phyloP scores from a whole-genome alignment of 805 yeast genomes.

The Wickerhamiella cacticola region DNA sequence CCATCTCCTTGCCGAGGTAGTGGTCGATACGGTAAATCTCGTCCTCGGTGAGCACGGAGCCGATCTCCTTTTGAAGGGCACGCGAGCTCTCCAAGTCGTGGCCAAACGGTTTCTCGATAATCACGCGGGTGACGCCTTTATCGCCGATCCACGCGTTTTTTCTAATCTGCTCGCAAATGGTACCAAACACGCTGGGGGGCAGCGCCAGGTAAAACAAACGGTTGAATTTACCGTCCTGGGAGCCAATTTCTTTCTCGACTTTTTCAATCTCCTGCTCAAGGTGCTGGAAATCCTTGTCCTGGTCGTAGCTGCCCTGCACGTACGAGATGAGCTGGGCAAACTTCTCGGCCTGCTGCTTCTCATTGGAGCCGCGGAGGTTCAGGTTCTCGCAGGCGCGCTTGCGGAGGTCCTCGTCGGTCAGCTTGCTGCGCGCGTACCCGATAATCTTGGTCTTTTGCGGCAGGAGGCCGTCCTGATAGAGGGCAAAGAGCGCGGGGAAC shows the following conservation, averaged over 20 bases:
- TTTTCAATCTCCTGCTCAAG: slow-evolving; percentile 45
- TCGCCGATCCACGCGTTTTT: slow-evolving; percentile 48
- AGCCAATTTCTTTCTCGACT: slow-evolving; percentile 39
- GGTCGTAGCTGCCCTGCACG: slow-evolving; percentile 68
- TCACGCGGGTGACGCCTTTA: slow-evolving; percentile 63
- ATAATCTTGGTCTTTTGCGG: slow-evolving; percentile 59
- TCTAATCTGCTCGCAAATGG: slow-evolving; percentile 65
- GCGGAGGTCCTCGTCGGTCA: slow-evolving; percentile 55
- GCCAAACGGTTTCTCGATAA: slow-evolving; percentile 96
- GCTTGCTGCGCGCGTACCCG: slow-evolving; percentile 84
- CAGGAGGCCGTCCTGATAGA: slow-evolving; percentile 57
- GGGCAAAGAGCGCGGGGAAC: slow-evolving; percentile 35
- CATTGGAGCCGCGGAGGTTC: slow-evolving; percentile 38
- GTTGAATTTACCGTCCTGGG: slow-evolving; percentile 38
- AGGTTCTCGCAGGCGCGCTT: slow-evolving; percentile 54
- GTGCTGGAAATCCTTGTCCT: slow-evolving; percentile 55
- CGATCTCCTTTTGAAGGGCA: slow-evolving; percentile 59
- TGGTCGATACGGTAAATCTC: slow-evolving; percentile 95
- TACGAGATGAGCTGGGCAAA: slow-evolving; percentile 60
- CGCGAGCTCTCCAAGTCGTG: slow-evolving; percentile 73
- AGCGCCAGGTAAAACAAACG: slow-evolving; percentile 85
- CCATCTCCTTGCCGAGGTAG: slow-evolving; percentile 96
- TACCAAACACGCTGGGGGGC: slow-evolving; percentile 84
- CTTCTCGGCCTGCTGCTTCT: slow-evolving; percentile 36
- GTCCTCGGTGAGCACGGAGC: slow-evolving; percentile 81